phyloP scores from a whole-genome alignment of 305 asterid species.

The Fraxinus latifolia region DNA sequence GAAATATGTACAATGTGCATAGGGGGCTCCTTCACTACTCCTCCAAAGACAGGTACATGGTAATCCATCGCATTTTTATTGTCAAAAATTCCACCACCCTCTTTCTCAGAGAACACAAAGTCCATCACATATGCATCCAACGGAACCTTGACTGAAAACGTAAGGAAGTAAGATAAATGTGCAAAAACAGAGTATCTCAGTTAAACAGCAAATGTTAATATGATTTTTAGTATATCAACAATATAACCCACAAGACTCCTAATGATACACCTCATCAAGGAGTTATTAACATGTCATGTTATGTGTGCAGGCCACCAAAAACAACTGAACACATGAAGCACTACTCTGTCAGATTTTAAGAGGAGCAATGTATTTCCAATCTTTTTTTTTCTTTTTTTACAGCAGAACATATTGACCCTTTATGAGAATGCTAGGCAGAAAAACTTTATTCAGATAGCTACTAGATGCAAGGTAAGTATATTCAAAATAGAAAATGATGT shows the following conservation, averaged over 20 bases:
- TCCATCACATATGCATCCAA: constrained; percentile 94
- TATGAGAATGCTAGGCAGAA: background rate
- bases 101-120: constrained; percentile 92
- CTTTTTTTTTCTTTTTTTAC: background rate
- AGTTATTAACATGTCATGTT: constrained; percentile 19
- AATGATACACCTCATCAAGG: constrained; percentile 3
- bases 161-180: constrained; percentile 3
- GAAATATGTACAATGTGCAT: constrained; percentile 93
- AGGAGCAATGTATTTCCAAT: constrained; percentile 6
- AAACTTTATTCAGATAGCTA: background rate
- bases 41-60: constrained; percentile 88
- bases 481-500: background rate
- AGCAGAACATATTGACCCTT: background rate
- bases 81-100: constrained; percentile 87
- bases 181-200: constrained; percentile 5
- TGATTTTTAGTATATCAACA: constrained; percentile 17
- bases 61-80: constrained; percentile 89
- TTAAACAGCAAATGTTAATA: constrained; percentile 11
- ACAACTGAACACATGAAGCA: constrained; percentile 3
- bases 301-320: constrained; percentile 5
- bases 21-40: constrained; percentile 80
- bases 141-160: constrained; percentile 81
- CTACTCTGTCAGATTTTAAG: background rate
- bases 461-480: background rate
- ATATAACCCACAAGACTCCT: constrained; percentile 2